A percentile compares a stretch with the other conserved stretches of the same genome.
These are phyloP conservation scores for Vitis vinifera DNA, from an alignment of 164 flowering plant genomes.

Conservation along the genomic window ASM3070453v1 NC_081811.1:24442501-24443000, in stretches of 20 bases:
- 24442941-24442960: no score
- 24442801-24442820: no score
- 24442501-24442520: not conserved
- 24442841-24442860: no score
- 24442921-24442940: no score
- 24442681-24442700: not conserved
- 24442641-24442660: conserved; percentile 95
- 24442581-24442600: conserved; percentile 59
- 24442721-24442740: not conserved
- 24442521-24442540: conserved; percentile 48
- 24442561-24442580: conserved; percentile 31
- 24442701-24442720: not conserved
- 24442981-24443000: no score
- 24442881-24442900: no score
- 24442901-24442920: no score
- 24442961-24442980: no score
- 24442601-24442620: conserved; percentile 92
- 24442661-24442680: conserved; percentile 90
- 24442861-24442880: no score
- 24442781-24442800: no score
- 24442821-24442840: no score
- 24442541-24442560: conserved; percentile 28
- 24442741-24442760: not conserved
- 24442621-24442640: conserved; percentile 97
- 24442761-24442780: not conserved